These are phyloP conservation scores for Ascocoryne sarcoides DNA, from an alignment of 2,329 filamentous ascomycete species.

Conservation along the genomic window DNA sequence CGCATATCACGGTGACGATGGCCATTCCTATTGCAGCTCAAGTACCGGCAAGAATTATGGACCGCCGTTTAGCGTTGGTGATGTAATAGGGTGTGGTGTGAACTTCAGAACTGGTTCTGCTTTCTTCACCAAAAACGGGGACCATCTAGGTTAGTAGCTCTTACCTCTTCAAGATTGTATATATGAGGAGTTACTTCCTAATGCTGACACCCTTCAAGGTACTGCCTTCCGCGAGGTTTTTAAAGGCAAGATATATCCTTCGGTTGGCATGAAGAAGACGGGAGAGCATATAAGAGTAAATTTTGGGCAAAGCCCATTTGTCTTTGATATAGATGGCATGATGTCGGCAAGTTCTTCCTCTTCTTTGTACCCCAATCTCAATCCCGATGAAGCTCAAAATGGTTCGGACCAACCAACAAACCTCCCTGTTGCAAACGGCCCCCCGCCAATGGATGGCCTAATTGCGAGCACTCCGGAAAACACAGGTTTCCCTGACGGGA, in stretches of 20 bases:
- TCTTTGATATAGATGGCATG: constrained; percentile 84
- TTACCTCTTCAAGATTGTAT: background rate
- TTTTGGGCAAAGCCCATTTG: constrained; percentile 68
- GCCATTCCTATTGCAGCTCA: constrained; percentile 48
- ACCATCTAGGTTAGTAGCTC: constrained; percentile 40
- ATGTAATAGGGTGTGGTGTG: constrained; percentile 56
- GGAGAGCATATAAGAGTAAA: constrained; percentile 55
- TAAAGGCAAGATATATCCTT: constrained; percentile 56
- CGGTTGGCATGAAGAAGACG: constrained; percentile 55
- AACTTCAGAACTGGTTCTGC: constrained; percentile 55
- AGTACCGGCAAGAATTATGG: constrained; percentile 50
- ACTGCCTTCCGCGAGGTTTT: constrained; percentile 61
- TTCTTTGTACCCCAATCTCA: constrained; percentile 5
- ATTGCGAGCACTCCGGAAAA: too few species aligned
- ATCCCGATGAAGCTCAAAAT: background rate
- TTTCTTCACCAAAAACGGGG: constrained; percentile 63
- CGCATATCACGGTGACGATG: constrained; percentile 63
- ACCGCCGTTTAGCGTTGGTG: constrained; percentile 44
- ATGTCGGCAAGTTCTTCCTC: constrained; percentile 52
- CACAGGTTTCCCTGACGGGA: too few species aligned
- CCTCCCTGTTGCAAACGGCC: too few species aligned
- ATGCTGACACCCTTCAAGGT: too few species aligned
- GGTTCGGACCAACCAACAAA: background rate
- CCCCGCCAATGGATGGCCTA: too few species aligned
- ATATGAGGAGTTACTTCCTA: constrained; percentile 12